Evolutionary conservation across 805 yeast genomes (phyloP).

Genomic region (Candida adriatica): DNA sequence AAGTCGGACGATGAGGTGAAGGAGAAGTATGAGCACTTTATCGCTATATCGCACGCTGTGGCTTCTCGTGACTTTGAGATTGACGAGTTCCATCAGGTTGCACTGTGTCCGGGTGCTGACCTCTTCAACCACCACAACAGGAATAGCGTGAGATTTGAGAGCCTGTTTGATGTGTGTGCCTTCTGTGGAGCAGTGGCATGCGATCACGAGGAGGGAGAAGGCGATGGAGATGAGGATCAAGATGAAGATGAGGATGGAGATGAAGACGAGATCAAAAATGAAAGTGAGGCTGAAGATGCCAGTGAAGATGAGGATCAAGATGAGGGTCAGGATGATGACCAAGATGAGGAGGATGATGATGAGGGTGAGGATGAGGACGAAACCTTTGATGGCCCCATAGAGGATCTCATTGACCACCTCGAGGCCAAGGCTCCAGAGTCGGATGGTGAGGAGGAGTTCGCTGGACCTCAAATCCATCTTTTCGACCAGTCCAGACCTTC

Average conservation of each 20-base stretch:
- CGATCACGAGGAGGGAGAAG: conserved; percentile 12
- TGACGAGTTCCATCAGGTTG: conserved; percentile 67
- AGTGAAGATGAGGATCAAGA: conserved; percentile 15
- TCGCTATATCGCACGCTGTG: conserved; percentile 51
- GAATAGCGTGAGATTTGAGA: conserved; percentile 65
- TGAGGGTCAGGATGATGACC: conserved; percentile 14
- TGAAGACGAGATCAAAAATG: conserved; percentile 5
- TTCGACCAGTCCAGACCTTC: conserved; percentile 29
- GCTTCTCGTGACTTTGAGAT: conserved; percentile 78
- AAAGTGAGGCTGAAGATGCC: conserved; percentile 11
- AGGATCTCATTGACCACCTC: conserved; percentile 25
- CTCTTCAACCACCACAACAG: conserved; percentile 66
- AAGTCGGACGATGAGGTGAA: conserved; percentile 20
- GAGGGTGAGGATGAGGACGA: conserved; percentile 18
- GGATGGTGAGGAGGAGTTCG: conserved; percentile 14
- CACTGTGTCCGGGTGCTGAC: conserved; percentile 88
- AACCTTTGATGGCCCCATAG: conserved; percentile 22
- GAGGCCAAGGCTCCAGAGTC: conserved; percentile 17
- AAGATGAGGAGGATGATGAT: conserved; percentile 13
- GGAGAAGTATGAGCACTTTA: conserved; percentile 38
- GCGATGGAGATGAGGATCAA: conserved; percentile 9
- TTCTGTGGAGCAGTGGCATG: conserved; percentile 43
- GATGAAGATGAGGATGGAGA: conserved; percentile 7
- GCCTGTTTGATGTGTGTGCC: conserved; percentile 44
- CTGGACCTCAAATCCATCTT: conserved; percentile 5